These are phyloP conservation scores for Zarea fungicola DNA, from an alignment of 2,329 filamentous ascomycete species.

Conservation along the genomic window DNA sequence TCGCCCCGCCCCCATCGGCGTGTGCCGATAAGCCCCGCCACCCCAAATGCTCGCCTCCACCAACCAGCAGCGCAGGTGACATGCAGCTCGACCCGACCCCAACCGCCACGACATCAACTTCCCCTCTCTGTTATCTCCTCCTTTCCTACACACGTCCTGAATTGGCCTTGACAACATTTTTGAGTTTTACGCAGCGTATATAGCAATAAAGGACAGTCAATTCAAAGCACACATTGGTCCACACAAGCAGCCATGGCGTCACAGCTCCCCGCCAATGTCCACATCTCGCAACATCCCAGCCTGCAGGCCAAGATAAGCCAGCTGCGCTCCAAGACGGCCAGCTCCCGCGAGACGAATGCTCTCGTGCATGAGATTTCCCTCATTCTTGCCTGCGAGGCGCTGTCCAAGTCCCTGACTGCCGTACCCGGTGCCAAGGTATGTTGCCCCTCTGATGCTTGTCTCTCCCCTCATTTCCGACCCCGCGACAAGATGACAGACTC, in stretches of 20 bases:
- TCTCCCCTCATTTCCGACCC: slow-evolving; percentile 2
- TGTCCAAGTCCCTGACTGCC: slow-evolving; percentile 57
- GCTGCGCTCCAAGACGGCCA: slow-evolving; percentile 68
- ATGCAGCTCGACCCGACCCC: too few species aligned
- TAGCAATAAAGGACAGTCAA: too few species aligned
- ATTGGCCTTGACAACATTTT: too few species aligned
- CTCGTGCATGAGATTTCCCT: slow-evolving; percentile 82
- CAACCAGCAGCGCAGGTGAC: too few species aligned
- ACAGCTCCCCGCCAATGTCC: slow-evolving; percentile 54
- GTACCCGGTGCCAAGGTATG: slow-evolving; percentile 59
- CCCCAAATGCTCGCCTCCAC: too few species aligned
- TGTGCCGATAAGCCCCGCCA: too few species aligned
- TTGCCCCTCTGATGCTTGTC: slow-evolving; percentile 10
- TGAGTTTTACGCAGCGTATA: too few species aligned
- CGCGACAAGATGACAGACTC: too few species aligned
- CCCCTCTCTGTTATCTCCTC: too few species aligned
- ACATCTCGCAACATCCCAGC: slow-evolving; percentile 82
- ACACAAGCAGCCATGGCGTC: background rate
- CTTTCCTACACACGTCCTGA: too few species aligned
- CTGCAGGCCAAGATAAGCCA: slow-evolving; percentile 84
- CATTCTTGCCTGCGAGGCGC: slow-evolving; percentile 77
- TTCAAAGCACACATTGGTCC: background rate
- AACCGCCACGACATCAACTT: too few species aligned
- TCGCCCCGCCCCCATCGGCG: too few species aligned
- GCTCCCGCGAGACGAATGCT: slow-evolving; percentile 69